A percentile compares a stretch with the other conserved stretches of the same genome.
Conservation (phyloP, 2,329 filamentous ascomycete genomes). For the Hymenoscyphus repandus region DNA sequence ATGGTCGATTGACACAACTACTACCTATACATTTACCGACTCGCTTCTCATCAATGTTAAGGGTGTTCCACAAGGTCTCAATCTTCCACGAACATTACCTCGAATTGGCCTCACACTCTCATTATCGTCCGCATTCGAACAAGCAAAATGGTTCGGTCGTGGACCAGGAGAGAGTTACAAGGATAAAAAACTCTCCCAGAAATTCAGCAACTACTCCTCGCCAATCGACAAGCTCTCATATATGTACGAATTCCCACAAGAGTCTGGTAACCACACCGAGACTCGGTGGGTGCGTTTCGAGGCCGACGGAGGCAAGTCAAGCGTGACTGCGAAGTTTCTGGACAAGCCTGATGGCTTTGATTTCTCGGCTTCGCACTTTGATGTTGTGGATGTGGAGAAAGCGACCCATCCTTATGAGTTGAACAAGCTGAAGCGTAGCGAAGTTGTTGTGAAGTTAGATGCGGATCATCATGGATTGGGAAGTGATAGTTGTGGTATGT, state of each 20-base stretch:
- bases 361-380: slow-evolving; percentile 52
- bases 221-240: slow-evolving; percentile 47
- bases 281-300: slow-evolving; percentile 49
- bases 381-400: slow-evolving; percentile 46
- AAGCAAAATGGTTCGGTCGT: slow-evolving; percentile 59
- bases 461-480: slow-evolving; percentile 43
- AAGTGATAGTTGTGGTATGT: slow-evolving; percentile 41
- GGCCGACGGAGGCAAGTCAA: slow-evolving; percentile 25
- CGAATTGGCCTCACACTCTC: slow-evolving; percentile 56
- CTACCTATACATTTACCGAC: slow-evolving; percentile 46
- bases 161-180: slow-evolving; percentile 62
- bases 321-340: slow-evolving; percentile 4
- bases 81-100: slow-evolving; percentile 48
- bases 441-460: slow-evolving; percentile 39
- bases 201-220: slow-evolving; percentile 47
- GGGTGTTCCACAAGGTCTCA: slow-evolving; percentile 41
- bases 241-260: slow-evolving; percentile 63
- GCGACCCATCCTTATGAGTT: slow-evolving; percentile 62
- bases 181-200: slow-evolving; percentile 59
- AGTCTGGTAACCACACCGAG: slow-evolving; percentile 59
- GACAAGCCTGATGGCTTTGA: slow-evolving; percentile 24
- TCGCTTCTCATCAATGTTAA: slow-evolving; percentile 42
- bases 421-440: slow-evolving; percentile 41
- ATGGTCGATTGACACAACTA: slow-evolving; percentile 49
- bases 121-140: slow-evolving; percentile 41